Evolutionary conservation across 768 basidiomycete genomes (phyloP), one percentile per base, ranked within the genome.

Genomic region (Boletus sensibilis): DNA sequence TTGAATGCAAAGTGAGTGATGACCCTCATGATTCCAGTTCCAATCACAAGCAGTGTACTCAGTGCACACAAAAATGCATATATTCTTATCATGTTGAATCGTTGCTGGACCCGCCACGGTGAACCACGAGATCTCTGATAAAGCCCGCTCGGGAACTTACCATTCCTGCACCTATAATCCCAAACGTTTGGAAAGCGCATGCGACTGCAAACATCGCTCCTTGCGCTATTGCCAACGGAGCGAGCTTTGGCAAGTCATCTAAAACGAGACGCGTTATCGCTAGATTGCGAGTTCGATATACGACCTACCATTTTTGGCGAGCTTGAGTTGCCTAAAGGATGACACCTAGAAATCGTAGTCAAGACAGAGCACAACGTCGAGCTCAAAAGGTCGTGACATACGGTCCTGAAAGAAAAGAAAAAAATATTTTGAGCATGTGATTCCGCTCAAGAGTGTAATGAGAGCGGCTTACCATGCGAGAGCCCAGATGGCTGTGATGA

Each of bases 1-100:
- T 90, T 91, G 74, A 78, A 78, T 0, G 75, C 76, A 60, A 90
- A 91, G 64, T 92, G 90, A 1, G 82, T 74, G 9, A 92, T 68
- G 10, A 83, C 73, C 29, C 82, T 78, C 58, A 86, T 63, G 39
- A 91, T 59, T 8, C 80, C 82, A 4, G 80, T 71, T 0, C 72
- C 87, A 7, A 79, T 61, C 23, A 86, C 72, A 2, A 85, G 64
- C 45, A 86, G 66, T 20, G 80, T 67, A 7, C 77, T 78, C 3
- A 80, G 56, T 0, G 74, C 69, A 2, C 82, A 80, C 18, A 83
- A 62, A 46, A 79, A 76, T 1, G 86, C 79, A 65, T 84, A 90
- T 4, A 82, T 61, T 50, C 83, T 80, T 34, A 87, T 76, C 25
- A 86, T 63, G 0, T 65, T 34, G 2, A 82, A 54, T 44, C 80